A percentile compares a stretch with the other conserved stretches of the same genome.
Conservation (phyloP, 2,329 filamentous ascomycete species). For the Emmonsiellopsis sp. region DNA sequence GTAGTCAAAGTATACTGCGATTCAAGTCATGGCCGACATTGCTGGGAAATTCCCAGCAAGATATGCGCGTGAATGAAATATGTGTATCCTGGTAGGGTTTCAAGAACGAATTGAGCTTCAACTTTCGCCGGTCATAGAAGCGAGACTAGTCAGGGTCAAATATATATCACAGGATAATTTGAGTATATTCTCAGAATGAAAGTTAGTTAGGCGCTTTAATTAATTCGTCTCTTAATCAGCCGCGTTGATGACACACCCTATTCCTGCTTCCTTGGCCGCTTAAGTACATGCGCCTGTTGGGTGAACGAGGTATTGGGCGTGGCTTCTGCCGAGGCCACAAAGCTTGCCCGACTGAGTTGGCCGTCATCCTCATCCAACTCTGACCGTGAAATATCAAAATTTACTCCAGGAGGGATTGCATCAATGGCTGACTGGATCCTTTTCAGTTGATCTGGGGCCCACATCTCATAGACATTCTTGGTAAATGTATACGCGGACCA, state of each 20-base stretch:
- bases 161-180: too few species aligned
- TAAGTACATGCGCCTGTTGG: constrained; percentile 1
- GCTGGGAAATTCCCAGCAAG: too few species aligned
- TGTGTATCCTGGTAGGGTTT: too few species aligned
- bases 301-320: constrained; percentile 7
- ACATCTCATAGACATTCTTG: constrained; percentile 29
- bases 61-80: too few species aligned
- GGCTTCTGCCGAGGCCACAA: constrained; percentile 5
- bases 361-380: constrained; percentile 7
- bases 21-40: too few species aligned
- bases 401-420: constrained; percentile 8
- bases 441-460: constrained; percentile 28
- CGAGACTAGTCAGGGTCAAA: too few species aligned
- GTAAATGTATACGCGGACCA: constrained; percentile 31
- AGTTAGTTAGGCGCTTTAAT: too few species aligned
- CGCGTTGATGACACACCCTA: background rate
- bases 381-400: constrained; percentile 10
- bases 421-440: constrained; percentile 31
- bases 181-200: too few species aligned
- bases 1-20: too few species aligned
- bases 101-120: too few species aligned
- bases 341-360: constrained; percentile 3
- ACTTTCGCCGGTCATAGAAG: too few species aligned
- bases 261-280: constrained; percentile 5
- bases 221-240: background rate